Evolutionary conservation across 768 basidiomycete species (phyloP).

Genomic region (Leucosporidium creatinivorum): DNA sequence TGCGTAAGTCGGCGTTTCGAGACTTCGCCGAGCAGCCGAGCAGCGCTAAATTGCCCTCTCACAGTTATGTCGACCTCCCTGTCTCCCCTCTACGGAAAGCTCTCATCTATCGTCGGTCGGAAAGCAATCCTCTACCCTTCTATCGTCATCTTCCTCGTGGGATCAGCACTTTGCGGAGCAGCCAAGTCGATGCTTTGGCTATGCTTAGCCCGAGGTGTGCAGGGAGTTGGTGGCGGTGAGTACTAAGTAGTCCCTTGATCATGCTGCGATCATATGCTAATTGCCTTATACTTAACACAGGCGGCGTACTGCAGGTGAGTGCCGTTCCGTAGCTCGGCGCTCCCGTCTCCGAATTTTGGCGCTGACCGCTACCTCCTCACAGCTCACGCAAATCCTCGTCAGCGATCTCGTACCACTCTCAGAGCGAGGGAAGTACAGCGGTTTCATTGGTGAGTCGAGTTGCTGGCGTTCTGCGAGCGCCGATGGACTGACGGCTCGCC

Average conservation of each 20-base stretch:
- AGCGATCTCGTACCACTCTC: slow-evolving; percentile 41
- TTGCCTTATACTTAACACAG: too few species aligned
- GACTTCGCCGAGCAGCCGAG: background rate
- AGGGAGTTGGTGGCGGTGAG: slow-evolving; percentile 39
- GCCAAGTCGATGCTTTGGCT: slow-evolving; percentile 27
- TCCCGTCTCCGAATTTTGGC: background rate
- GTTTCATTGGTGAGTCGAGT: slow-evolving; percentile 35
- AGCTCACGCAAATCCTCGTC: slow-evolving; percentile 39
- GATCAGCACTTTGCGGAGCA: slow-evolving; percentile 17
- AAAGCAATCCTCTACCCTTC: slow-evolving; percentile 21
- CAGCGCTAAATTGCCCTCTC: slow-evolving; percentile 48
- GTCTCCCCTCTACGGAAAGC: slow-evolving; percentile 68
- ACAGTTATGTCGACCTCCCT: slow-evolving; percentile 54
- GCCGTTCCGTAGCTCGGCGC: background rate
- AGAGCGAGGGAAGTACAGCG: slow-evolving; percentile 39
- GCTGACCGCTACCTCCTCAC: background rate
- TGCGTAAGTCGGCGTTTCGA: background rate
- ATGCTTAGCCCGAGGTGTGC: slow-evolving; percentile 17
- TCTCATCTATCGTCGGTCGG: slow-evolving; percentile 55
- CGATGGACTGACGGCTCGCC: slow-evolving; percentile 44
- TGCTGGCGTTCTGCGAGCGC: slow-evolving; percentile 50
- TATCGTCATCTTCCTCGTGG: slow-evolving; percentile 27
- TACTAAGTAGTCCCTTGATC: too few species aligned
- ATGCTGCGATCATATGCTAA: too few species aligned
- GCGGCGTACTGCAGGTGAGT: slow-evolving; percentile 5